Percentiles rank a stretch among this genome's conserved stretches.
These are phyloP conservation scores for Brassica juncea DNA, from an alignment of 345 rosid species.

Conservation along the genomic window DNA sequence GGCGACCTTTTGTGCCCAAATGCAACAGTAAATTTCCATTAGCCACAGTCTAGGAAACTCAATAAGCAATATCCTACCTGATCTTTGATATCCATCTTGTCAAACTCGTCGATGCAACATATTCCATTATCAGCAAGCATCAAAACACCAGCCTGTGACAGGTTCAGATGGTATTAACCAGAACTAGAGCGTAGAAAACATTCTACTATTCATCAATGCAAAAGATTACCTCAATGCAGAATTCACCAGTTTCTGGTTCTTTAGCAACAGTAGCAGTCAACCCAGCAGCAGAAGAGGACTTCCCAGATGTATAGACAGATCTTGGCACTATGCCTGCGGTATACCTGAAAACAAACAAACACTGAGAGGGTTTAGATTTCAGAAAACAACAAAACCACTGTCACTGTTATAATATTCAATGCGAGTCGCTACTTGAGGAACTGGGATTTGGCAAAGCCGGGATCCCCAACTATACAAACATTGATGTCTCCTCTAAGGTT, in stretches of 20 bases:
- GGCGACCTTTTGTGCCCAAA: conserved; percentile 69
- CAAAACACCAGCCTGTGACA: conserved; percentile 84
- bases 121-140: conserved; percentile 99
- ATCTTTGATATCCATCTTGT: conserved; percentile 95
- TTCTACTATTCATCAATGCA: background rate
- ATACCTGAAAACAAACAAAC: conserved; percentile 50
- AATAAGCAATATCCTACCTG: conserved; percentile 52
- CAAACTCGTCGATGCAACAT: conserved; percentile 98
- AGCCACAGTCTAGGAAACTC: background rate
- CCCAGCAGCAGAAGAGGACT: conserved; percentile 98
- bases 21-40: conserved; percentile 1
- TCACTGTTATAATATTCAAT: background rate
- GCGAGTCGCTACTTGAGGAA: conserved; percentile 73
- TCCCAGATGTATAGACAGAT: conserved; percentile 98
- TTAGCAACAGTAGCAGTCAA: conserved; percentile 97
- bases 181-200: background rate
- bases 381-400: too few relatives aligned
- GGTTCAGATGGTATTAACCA: background rate
- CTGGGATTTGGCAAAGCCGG: conserved; percentile 98
- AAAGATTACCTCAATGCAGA: conserved; percentile 82
- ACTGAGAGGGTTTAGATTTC: too few relatives aligned
- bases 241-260: conserved; percentile 98
- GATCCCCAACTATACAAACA: conserved; percentile 97
- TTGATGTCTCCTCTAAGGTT: conserved; percentile 97
- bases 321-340: conserved; percentile 88